Conservation (phyloP, 352 stramenopile genomes). For the Globisporangium sylvaticum region DNA sequence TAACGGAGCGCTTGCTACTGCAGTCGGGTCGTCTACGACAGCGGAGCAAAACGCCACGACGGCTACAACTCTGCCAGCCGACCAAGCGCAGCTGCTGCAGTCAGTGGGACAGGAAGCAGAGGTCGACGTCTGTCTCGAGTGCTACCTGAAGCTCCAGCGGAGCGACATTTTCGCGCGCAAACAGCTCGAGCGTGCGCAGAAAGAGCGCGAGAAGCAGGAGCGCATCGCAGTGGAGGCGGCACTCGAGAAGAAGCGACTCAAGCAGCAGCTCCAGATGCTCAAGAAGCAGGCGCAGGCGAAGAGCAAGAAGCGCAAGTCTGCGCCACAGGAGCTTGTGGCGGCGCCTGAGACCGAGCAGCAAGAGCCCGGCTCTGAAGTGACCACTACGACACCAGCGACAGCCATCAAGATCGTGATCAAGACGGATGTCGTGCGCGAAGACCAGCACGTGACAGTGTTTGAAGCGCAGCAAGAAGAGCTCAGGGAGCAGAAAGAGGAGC, state of each 20-base stretch:
- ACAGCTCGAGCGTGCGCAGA: conserved; percentile 29
- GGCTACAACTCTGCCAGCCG: not conserved
- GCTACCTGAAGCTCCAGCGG: conserved; percentile 69
- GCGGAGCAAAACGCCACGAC: not conserved
- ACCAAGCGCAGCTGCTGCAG: conserved; percentile 3
- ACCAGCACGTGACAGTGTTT: not conserved
- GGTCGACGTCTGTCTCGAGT: conserved; percentile 62
- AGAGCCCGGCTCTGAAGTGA: not conserved
- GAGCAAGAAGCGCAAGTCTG: conserved; percentile 38
- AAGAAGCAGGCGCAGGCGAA: conserved; percentile 53
- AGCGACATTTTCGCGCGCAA: conserved; percentile 64
- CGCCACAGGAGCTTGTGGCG: conserved; percentile 9
- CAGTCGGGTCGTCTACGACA: not conserved
- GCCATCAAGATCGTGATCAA: conserved; percentile 13
- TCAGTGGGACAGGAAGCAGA: conserved; percentile 14
- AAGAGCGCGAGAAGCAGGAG: conserved; percentile 30
- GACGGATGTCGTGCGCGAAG: conserved; percentile 1
- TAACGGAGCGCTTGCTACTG: not conserved
- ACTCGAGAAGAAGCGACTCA: conserved; percentile 42
- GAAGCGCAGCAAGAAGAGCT: not conserved
- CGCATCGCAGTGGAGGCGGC: conserved; percentile 11
- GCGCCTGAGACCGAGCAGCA: not conserved
- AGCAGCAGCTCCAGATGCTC: conserved; percentile 41
- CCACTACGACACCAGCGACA: not conserved
- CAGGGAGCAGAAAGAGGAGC: not conserved